Percentiles rank a stretch among this genome's conserved stretches.
Evolutionary conservation across 257 asterid genomes (phyloP).

Genomic region (Nicotiana tabacum): DNA sequence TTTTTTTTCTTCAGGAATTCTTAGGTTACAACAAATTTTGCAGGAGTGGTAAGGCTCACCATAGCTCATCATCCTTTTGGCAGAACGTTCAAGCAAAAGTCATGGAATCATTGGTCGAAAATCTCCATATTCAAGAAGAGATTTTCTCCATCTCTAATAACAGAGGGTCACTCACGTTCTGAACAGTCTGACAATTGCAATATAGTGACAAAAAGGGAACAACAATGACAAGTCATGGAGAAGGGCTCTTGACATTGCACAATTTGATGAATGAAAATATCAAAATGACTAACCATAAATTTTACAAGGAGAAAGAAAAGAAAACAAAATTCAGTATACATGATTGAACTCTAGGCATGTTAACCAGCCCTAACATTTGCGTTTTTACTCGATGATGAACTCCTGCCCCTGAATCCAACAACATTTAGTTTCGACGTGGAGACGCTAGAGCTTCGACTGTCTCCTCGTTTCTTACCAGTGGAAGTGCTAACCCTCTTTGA

Average conservation of each 20-base stretch:
- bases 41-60: background rate
- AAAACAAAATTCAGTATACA: background rate
- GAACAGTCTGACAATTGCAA: background rate
- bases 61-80: background rate
- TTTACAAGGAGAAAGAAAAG: background rate
- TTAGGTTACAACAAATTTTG: background rate
- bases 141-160: background rate
- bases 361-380: constrained; percentile 37
- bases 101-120: background rate
- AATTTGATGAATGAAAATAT: background rate
- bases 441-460: constrained; percentile 24
- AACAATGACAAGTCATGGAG: background rate
- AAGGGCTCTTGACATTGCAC: background rate
- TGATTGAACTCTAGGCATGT: background rate
- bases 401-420: constrained; percentile 91
- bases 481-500: constrained; percentile 31
- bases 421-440: constrained; percentile 66
- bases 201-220: background rate
- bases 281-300: background rate
- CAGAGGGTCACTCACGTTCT: background rate
- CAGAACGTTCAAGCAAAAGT: background rate
- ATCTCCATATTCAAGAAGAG: background rate
- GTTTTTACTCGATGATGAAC: constrained; percentile 28
- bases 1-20: background rate
- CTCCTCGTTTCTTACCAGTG: constrained; percentile 35